Percentiles rank a stretch among this genome's conserved stretches.
These are phyloP conservation scores for Trichoderma arundinaceum DNA, from an alignment of 2,329 filamentous ascomycete genomes.

Conservation along the genomic window DNA sequence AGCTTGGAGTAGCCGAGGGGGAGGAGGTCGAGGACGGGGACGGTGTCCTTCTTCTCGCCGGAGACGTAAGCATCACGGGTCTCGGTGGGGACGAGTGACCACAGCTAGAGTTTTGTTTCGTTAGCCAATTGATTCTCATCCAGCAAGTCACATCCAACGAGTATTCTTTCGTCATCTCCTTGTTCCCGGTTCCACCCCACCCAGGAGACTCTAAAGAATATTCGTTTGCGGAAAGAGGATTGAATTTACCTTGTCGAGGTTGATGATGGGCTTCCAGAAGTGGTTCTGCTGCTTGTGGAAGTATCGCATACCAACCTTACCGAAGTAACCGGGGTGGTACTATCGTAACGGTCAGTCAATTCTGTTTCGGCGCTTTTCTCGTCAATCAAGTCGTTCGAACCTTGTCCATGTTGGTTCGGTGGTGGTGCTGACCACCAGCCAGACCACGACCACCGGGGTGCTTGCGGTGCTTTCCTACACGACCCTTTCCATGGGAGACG, in stretches of 20 bases:
- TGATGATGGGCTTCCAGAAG: conserved; percentile 98
- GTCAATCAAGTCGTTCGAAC: conserved; percentile 62
- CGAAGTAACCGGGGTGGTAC: conserved; percentile 99
- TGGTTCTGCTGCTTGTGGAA: conserved; percentile 97
- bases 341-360: conserved; percentile 48
- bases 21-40: conserved; percentile 97
- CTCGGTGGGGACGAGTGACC: conserved; percentile 92
- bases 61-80: conserved; percentile 90
- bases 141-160: neutral
- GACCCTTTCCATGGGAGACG: conserved; percentile 97
- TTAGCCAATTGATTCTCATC: conserved; percentile 38
- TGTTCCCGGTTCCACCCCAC: neutral
- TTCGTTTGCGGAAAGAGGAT: conserved; percentile 27
- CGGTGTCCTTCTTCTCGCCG: conserved; percentile 82
- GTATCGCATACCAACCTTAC: conserved; percentile 93
- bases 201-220: neutral
- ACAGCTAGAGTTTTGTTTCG: conserved; percentile 66
- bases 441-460: conserved; percentile 80
- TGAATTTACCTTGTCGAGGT: conserved; percentile 86
- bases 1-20: conserved; percentile 98
- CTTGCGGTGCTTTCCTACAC: conserved; percentile 99
- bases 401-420: conserved; percentile 69
- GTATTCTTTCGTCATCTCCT: neutral
- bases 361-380: conserved; percentile 20
- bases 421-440: conserved; percentile 98